Conservation (phyloP, 805 yeast genomes). For the Spathaspora passalidarum region DNA sequence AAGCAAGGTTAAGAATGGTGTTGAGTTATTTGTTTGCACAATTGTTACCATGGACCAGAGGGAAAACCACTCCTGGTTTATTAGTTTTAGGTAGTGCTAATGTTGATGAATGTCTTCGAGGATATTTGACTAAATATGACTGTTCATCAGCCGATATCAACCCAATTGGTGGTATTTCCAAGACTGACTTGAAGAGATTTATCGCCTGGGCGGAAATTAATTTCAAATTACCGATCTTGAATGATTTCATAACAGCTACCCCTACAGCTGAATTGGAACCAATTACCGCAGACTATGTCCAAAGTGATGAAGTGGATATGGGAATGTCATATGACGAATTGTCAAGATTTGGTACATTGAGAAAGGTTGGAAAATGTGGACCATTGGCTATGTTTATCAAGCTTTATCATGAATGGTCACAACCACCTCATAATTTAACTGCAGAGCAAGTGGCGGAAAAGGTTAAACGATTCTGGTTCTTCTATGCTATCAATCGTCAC, state of each 20-base stretch:
- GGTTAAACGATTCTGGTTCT: constrained; percentile 89
- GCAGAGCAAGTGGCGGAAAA: constrained; percentile 87
- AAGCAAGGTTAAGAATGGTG: constrained; percentile 95
- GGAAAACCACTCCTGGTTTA: constrained; percentile 66
- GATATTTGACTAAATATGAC: constrained; percentile 94
- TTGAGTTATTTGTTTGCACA: constrained; percentile 91
- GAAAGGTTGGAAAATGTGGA: constrained; percentile 93
- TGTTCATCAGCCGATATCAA: constrained; percentile 96
- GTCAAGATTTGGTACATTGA: constrained; percentile 81
- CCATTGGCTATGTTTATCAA: constrained; percentile 94
- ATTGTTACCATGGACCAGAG: constrained; percentile 90
- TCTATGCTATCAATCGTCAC: constrained; percentile 92
- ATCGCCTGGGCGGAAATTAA: constrained; percentile 71
- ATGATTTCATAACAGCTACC: constrained; percentile 80
- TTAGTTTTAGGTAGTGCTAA: constrained; percentile 94
- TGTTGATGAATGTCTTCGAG: constrained; percentile 94
- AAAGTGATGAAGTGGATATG: constrained; percentile 96
- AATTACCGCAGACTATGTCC: constrained; percentile 86
- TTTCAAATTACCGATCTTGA: constrained; percentile 74
- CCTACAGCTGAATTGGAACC: constrained; percentile 99
- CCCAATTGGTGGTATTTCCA: constrained; percentile 98
- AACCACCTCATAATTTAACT: constrained; percentile 55
- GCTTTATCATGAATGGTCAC: constrained; percentile 89
- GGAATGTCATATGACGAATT: constrained; percentile 96
- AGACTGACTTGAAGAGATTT: constrained; percentile 84